A percentile compares a stretch with the other conserved stretches of the same genome.
Conservation (phyloP, 2,329 filamentous ascomycete species). For the Fusarium sp. region DNA sequence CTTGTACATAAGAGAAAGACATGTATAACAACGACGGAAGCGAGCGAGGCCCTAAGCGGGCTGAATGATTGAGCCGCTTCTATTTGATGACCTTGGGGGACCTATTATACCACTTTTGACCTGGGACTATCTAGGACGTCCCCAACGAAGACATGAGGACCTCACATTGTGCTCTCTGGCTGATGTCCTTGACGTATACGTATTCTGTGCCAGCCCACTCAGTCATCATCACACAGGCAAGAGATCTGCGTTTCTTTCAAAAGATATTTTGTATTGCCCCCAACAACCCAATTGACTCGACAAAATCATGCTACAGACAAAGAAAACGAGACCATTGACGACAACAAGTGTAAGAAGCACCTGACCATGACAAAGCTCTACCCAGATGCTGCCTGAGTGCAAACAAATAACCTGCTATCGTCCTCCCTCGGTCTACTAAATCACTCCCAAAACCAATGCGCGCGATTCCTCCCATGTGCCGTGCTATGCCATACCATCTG, state of each 20-base stretch:
- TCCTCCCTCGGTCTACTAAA: constrained; percentile 44
- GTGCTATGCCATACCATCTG: constrained; percentile 42
- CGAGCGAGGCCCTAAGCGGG: constrained; percentile 14
- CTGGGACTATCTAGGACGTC: constrained; percentile 6
- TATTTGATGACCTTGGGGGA: constrained; percentile 16
- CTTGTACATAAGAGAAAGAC: constrained; percentile 44
- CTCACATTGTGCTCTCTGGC: background rate
- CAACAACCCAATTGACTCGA: constrained; percentile 45
- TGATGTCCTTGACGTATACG: background rate
- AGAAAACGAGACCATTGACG: constrained; percentile 40
- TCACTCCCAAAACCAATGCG: constrained; percentile 45
- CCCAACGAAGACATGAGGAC: constrained; percentile 8
- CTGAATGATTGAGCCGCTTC: constrained; percentile 8
- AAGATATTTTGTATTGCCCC: constrained; percentile 46
- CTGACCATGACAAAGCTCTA: constrained; percentile 34
- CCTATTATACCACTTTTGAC: constrained; percentile 1
- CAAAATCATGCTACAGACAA: constrained; percentile 49
- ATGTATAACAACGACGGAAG: constrained; percentile 42
- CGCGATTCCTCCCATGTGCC: constrained; percentile 45
- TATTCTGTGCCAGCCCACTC: too few species aligned
- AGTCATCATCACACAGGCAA: background rate
- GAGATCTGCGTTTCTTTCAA: constrained; percentile 18
- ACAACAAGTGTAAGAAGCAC: constrained; percentile 40
- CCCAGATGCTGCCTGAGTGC: constrained; percentile 40
- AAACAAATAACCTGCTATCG: constrained; percentile 38